Conservation (phyloP, 352 stramenopile species). For the Globisporangium viniferum region DNA sequence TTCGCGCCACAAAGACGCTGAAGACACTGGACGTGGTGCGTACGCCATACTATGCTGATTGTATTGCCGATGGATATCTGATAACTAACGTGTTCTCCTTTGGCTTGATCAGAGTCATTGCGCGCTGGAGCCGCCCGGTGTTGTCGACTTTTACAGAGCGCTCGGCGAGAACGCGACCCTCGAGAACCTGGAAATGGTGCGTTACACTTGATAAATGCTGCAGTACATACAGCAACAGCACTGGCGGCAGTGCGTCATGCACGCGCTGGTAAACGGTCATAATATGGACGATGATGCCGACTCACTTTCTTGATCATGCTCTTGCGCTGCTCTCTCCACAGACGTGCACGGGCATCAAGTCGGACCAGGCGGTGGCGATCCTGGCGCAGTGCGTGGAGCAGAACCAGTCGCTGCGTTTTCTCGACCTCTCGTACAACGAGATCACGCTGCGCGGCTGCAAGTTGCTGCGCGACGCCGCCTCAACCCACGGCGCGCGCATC, state of each 20-base stretch:
- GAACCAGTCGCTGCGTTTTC: conserved; percentile 37
- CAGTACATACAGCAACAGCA: neutral
- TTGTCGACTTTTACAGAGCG: conserved; percentile 58
- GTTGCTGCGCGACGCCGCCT: conserved; percentile 49
- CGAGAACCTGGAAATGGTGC: conserved; percentile 55
- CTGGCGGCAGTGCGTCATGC: neutral
- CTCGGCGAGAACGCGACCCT: conserved; percentile 48
- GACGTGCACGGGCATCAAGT: conserved; percentile 64
- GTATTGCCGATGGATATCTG: neutral
- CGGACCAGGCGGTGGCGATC: conserved; percentile 47
- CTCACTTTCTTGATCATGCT: neutral
- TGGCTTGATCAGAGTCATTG: conserved; percentile 51
- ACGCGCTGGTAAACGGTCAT: too few relatives aligned
- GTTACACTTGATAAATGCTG: neutral
- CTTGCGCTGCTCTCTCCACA: conserved; percentile 9
- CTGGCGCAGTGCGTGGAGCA: conserved; percentile 43
- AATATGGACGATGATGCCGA: too few relatives aligned
- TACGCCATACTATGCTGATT: neutral
- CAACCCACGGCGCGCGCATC: conserved; percentile 10
- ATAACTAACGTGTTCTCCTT: neutral
- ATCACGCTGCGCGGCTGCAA: conserved; percentile 78
- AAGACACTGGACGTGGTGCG: conserved; percentile 54
- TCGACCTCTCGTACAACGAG: conserved; percentile 77
- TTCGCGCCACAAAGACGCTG: conserved; percentile 29
- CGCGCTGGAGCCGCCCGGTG: conserved; percentile 46